Conservation (phyloP, 2,329 filamentous ascomycete genomes). For the Phaeosphaeria sp. region DNA sequence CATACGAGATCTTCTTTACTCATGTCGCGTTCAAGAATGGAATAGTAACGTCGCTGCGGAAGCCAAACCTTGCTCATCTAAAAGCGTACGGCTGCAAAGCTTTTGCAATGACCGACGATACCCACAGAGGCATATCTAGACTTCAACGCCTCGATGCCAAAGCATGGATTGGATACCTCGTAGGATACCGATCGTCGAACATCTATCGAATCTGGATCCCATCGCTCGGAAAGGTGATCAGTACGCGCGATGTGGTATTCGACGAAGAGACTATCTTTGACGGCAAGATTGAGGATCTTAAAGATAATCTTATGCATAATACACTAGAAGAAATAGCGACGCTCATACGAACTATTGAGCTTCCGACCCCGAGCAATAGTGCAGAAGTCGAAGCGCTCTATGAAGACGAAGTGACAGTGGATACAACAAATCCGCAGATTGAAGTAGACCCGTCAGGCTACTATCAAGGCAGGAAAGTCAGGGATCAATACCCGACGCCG, state of each 20-base stretch:
- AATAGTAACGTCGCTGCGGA: not conserved
- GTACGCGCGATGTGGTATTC: conserved; percentile 8
- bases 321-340: conserved; percentile 9
- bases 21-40: not conserved
- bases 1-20: conserved; percentile 14
- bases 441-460: not conserved
- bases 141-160: conserved; percentile 8
- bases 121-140: not conserved
- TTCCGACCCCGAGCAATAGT: not conserved
- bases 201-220: conserved; percentile 9
- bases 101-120: conserved; percentile 8
- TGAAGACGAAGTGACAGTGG: conserved; percentile 3
- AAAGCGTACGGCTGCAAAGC: conserved; percentile 12
- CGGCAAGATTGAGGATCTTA: conserved; percentile 10
- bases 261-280: conserved; percentile 9
- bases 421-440: not conserved
- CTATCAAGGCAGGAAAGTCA: conserved; percentile 3
- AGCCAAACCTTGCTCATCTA: conserved; percentile 7
- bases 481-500: not conserved
- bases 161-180: conserved; percentile 12
- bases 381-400: conserved; percentile 2
- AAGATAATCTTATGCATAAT: conserved; percentile 12
- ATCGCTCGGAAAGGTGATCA: conserved; percentile 7
- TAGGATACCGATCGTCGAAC: conserved; percentile 9
- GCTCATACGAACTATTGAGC: conserved; percentile 1